Conservation (phyloP, 768 basidiomycete species). For the Russula brevipes region DNA sequence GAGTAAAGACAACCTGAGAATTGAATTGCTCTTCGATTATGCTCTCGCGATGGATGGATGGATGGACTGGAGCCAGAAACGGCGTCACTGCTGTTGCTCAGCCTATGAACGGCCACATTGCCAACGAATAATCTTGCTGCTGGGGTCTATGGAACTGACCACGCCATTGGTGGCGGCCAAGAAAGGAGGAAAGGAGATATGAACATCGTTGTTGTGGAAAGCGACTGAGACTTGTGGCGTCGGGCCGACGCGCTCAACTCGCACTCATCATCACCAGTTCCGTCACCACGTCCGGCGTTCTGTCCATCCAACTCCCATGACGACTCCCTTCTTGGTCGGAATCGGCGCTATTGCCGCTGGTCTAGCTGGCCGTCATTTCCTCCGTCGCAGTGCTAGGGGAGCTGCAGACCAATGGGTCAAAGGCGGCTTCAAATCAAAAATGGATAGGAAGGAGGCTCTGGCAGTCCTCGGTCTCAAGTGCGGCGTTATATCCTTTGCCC, state of each 20-base stretch:
- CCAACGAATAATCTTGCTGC: too few relatives aligned
- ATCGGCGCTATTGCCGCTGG: conserved; percentile 74
- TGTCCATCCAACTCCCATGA: conserved; percentile 42
- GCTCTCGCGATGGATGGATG: too few relatives aligned
- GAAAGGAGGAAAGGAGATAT: not conserved
- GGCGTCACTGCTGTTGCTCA: too few relatives aligned
- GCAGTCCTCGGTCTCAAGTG: conserved; percentile 90
- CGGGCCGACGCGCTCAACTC: not conserved
- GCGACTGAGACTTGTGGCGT: too few relatives aligned
- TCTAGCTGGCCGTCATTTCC: conserved; percentile 63
- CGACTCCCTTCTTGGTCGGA: conserved; percentile 73
- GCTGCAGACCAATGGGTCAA: conserved; percentile 82
- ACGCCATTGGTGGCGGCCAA: not conserved
- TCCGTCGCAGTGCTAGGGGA: conserved; percentile 58
- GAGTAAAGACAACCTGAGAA: too few relatives aligned
- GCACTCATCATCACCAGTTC: not conserved
- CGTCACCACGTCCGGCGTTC: not conserved
- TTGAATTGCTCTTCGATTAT: too few relatives aligned
- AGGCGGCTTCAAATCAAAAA: conserved; percentile 93
- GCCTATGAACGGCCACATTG: too few relatives aligned
- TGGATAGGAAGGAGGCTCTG: conserved; percentile 93
- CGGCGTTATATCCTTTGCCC: conserved; percentile 32
- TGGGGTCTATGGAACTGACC: not conserved
- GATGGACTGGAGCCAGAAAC: too few relatives aligned
- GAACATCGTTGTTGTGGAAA: not conserved